Evolutionary conservation across 139 green algal genomes (phyloP).

Genomic region (Chlamydomonas incerta): DNA sequence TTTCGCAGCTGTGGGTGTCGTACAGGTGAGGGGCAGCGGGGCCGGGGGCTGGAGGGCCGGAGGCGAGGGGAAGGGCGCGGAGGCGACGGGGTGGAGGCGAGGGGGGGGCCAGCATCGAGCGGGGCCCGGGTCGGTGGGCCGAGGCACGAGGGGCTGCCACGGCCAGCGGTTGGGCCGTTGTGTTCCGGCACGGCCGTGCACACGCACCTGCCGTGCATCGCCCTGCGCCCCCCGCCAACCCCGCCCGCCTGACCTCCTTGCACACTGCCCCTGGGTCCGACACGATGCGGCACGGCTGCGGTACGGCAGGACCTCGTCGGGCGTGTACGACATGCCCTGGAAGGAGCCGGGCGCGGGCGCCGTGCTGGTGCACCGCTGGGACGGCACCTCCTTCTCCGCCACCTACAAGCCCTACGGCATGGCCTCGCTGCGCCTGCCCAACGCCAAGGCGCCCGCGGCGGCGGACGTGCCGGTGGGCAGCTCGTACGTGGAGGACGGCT

Average conservation of each 20-base stretch:
- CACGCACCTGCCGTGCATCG: too few species aligned
- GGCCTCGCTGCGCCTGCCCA: background rate
- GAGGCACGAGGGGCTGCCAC: too few species aligned
- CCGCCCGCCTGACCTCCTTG: too few species aligned
- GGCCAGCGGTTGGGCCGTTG: too few species aligned
- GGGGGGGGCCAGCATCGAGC: too few species aligned
- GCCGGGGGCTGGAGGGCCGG: too few species aligned
- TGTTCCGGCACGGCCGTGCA: background rate
- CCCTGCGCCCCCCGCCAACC: too few species aligned
- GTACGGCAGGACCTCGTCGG: background rate
- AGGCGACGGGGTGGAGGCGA: too few species aligned
- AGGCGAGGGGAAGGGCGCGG: too few species aligned
- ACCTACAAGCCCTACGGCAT: background rate
- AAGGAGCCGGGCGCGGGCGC: slow-evolving; percentile 1
- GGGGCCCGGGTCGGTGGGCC: too few species aligned
- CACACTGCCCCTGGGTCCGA: too few species aligned
- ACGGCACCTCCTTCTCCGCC: background rate
- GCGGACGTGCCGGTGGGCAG: background rate
- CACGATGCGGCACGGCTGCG: too few species aligned
- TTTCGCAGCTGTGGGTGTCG: slow-evolving; percentile 24
- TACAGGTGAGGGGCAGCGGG: background rate
- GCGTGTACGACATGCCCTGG: slow-evolving; percentile 24
- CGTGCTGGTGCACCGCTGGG: slow-evolving; percentile 15
- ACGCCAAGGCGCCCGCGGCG: background rate
- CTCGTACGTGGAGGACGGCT: background rate